These are phyloP conservation scores for Xylaria sp. DNA, from an alignment of 495 filamentous ascomycete species.

Conservation along the genomic window DNA sequence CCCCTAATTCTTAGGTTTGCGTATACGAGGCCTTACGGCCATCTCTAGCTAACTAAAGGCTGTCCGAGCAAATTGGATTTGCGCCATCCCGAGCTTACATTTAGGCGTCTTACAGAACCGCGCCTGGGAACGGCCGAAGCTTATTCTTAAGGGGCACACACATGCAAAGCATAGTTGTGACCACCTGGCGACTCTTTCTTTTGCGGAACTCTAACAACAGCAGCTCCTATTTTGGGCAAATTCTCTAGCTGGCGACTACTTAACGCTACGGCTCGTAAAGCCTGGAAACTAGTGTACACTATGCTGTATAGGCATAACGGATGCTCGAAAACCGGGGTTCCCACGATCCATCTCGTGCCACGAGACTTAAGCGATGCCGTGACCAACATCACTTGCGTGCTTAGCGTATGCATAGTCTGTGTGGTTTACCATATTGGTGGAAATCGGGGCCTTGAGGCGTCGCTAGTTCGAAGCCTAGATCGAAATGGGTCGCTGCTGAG, in stretches of 20 bases:
- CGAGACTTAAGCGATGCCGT: neutral
- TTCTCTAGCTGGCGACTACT: neutral
- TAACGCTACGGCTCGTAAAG: neutral
- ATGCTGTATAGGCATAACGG: neutral
- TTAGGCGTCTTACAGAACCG: neutral
- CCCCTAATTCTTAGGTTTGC: neutral
- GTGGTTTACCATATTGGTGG: neutral
- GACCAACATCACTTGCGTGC: neutral
- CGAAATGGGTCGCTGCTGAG: neutral
- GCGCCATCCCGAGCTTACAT: slow-evolving; percentile 4
- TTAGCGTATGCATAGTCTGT: neutral
- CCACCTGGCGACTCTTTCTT: neutral
- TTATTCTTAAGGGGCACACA: neutral
- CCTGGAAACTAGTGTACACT: neutral
- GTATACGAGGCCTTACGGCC: neutral
- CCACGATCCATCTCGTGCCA: neutral
- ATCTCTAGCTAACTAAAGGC: neutral
- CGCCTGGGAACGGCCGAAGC: neutral
- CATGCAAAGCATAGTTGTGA: neutral
- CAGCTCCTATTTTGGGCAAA: slow-evolving; percentile 11
- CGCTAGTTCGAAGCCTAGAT: slow-evolving; percentile 12
- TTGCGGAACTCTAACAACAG: neutral
- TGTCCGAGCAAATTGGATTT: neutral
- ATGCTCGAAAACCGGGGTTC: slow-evolving; percentile 1
- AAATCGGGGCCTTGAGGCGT: neutral